Conservation (phyloP, 179 eudicot species). For the Silene coronaria region DNA sequence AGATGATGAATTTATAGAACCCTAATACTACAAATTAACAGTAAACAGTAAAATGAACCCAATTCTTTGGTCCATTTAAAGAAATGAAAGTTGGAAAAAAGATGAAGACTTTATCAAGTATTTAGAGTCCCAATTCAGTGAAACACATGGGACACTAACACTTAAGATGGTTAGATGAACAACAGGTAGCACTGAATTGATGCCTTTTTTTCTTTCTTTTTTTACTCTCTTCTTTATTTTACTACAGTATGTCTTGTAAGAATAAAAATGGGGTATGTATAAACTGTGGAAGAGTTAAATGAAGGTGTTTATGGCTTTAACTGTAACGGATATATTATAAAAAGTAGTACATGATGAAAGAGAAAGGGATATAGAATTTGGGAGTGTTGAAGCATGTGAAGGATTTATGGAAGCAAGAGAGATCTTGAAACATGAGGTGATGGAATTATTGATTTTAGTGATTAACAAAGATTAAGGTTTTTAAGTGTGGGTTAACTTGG, state of each 20-base stretch:
- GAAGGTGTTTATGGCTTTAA: slow-evolving; percentile 9
- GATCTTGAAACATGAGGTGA: too few relatives aligned
- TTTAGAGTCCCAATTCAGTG: slow-evolving; percentile 13
- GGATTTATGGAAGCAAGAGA: too few relatives aligned
- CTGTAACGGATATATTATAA: slow-evolving; percentile 2
- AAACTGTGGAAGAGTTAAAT: neutral
- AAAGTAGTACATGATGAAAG: neutral
- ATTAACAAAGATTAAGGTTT: too few relatives aligned
- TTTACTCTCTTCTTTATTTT: neutral
- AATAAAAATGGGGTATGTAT: neutral
- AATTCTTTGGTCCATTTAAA: slow-evolving; percentile 13
- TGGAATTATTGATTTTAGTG: too few relatives aligned
- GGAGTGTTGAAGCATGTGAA: too few relatives aligned
- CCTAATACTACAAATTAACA: slow-evolving; percentile 8
- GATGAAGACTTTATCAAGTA: neutral
- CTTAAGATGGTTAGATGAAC: slow-evolving; percentile 15
- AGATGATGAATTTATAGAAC: slow-evolving; percentile 1
- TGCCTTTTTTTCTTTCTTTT: neutral
- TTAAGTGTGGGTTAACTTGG: too few relatives aligned
- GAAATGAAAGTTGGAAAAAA: neutral
- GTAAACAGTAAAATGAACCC: neutral
- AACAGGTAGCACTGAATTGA: slow-evolving; percentile 26
- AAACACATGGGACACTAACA: slow-evolving; percentile 22
- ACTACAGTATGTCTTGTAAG: neutral
- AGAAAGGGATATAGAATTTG: too few relatives aligned